phyloP scores from a whole-genome alignment of 495 filamentous ascomycete genomes.

The Aspergillus haitiensis region DNA sequence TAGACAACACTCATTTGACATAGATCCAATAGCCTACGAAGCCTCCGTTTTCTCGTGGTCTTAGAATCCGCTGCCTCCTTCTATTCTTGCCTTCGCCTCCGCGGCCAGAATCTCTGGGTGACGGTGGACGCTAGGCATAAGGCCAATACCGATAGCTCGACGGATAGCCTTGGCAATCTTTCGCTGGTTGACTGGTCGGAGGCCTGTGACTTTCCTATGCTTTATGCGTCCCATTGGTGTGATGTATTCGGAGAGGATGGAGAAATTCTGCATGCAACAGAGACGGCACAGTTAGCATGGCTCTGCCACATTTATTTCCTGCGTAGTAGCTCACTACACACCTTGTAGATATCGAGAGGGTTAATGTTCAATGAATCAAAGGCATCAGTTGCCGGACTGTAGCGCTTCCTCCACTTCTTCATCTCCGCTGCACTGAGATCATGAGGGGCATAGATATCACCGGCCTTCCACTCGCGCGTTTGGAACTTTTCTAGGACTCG shows the following conservation, averaged over 20 bases:
- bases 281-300: slow-evolving; percentile 3
- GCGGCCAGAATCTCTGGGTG: slow-evolving; percentile 82
- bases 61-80: slow-evolving; percentile 22
- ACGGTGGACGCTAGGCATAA: slow-evolving; percentile 88
- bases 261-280: slow-evolving; percentile 70
- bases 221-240: slow-evolving; percentile 83
- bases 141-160: slow-evolving; percentile 79
- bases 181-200: slow-evolving; percentile 86
- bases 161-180: slow-evolving; percentile 90
- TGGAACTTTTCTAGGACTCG: slow-evolving; percentile 40
- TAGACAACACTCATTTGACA: not conserved
- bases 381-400: slow-evolving; percentile 58
- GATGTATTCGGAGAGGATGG: slow-evolving; percentile 86
- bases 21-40: not conserved
- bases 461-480: slow-evolving; percentile 61
- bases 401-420: slow-evolving; percentile 61
- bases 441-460: slow-evolving; percentile 88
- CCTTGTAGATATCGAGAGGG: slow-evolving; percentile 82
- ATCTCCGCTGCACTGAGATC: slow-evolving; percentile 76
- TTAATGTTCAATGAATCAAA: slow-evolving; percentile 81
- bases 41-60: not conserved
- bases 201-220: slow-evolving; percentile 67
- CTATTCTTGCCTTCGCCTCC: slow-evolving; percentile 35
- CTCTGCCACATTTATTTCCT: not conserved
- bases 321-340: slow-evolving; percentile 39